Percentiles rank a stretch among this genome's conserved stretches.
Conservation (phyloP, 495 filamentous ascomycete genomes). For the Antarctomyces pellizariae region DNA sequence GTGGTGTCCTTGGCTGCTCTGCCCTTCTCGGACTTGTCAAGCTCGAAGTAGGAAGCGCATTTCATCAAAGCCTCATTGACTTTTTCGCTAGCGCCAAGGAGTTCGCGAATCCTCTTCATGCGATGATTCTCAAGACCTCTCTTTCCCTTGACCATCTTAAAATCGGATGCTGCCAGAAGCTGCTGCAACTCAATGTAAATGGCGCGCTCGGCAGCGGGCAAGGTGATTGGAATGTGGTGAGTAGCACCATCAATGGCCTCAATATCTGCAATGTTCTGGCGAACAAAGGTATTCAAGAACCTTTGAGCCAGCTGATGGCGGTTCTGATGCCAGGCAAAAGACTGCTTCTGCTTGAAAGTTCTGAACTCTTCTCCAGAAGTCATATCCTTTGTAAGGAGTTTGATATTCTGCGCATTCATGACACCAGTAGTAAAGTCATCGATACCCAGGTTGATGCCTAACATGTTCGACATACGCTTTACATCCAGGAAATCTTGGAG, state of each 20-base stretch:
- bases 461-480: constrained; percentile 30
- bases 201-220: constrained; percentile 19
- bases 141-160: constrained; percentile 16
- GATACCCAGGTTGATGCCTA: constrained; percentile 29
- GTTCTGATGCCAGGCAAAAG: constrained; percentile 25
- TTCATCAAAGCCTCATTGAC: constrained; percentile 25
- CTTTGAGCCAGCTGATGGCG: constrained; percentile 24
- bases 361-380: constrained; percentile 6
- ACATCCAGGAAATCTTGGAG: constrained; percentile 34
- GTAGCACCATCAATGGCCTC: constrained; percentile 18
- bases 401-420: constrained; percentile 15
- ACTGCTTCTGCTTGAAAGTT: constrained; percentile 14
- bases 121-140: constrained; percentile 18
- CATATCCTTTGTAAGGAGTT: constrained; percentile 13
- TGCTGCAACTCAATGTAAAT: constrained; percentile 25
- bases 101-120: constrained; percentile 18
- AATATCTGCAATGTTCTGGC: constrained; percentile 26
- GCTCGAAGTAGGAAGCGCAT: constrained; percentile 19
- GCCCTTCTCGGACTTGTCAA: constrained; percentile 12
- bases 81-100: constrained; percentile 18
- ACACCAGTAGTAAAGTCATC: constrained; percentile 20
- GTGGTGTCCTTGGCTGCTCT: constrained; percentile 15
- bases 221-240: constrained; percentile 17
- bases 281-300: constrained; percentile 29
- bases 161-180: constrained; percentile 19